phyloP scores from a whole-genome alignment of 2,329 filamentous ascomycete genomes.

The Blumeriella jaapii region DNA sequence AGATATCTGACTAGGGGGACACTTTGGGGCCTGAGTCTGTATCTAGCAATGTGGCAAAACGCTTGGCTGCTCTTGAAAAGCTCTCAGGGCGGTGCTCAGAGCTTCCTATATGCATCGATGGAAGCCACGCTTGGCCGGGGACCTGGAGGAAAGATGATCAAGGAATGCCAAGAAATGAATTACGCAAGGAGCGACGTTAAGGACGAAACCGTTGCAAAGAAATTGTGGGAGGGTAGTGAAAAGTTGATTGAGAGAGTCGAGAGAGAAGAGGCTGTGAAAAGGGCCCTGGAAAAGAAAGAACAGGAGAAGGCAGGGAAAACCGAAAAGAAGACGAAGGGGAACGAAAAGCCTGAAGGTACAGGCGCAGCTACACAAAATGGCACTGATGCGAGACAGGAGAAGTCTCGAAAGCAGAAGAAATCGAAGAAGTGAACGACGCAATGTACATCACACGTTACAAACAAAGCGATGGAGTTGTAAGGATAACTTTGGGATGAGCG shows the following conservation, averaged over 20 bases:
- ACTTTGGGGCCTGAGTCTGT: conserved; percentile 65
- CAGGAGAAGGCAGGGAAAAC: conserved; percentile 27
- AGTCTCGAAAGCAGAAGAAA: conserved; percentile 23
- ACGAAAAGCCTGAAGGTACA: conserved; percentile 27
- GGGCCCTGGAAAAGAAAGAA: conserved; percentile 29
- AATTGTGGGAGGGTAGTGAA: conserved; percentile 83
- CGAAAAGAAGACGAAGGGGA: conserved; percentile 11
- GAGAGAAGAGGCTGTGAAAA: conserved; percentile 58
- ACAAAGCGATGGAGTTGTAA: conserved; percentile 9
- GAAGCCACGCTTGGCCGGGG: conserved; percentile 57
- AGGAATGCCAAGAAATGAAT: conserved; percentile 74
- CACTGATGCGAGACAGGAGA: conserved; percentile 18
- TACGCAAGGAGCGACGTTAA: conserved; percentile 61
- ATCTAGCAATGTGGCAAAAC: conserved; percentile 65
- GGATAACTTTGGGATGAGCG: too few species aligned
- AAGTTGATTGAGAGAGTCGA: conserved; percentile 71
- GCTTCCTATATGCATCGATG: conserved; percentile 76
- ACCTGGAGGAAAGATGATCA: conserved; percentile 61
- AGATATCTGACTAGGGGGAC: conserved; percentile 80
- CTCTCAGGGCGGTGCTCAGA: conserved; percentile 72
- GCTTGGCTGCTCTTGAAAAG: conserved; percentile 88
- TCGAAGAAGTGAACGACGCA: conserved; percentile 13
- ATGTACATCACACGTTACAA: conserved; percentile 1
- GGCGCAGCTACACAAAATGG: too few species aligned
- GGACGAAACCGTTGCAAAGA: conserved; percentile 70